phyloP scores from a whole-genome alignment of 805 yeast genomes.

The Candida caryicola region DNA sequence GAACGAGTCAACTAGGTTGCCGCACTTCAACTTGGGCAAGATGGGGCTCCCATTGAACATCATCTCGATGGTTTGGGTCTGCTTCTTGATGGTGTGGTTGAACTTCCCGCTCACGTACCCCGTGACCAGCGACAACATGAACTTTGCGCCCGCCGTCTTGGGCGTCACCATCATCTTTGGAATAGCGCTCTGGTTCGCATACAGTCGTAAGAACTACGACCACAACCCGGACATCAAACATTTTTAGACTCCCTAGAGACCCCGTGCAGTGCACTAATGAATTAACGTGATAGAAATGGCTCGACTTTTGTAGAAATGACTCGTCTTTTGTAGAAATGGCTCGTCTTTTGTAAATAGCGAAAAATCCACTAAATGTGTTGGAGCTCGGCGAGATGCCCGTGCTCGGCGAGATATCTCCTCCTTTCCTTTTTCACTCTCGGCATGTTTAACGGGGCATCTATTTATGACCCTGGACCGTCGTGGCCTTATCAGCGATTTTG shows the following conservation, averaged over 20 bases:
- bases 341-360: too few species aligned
- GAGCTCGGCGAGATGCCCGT: too few species aligned
- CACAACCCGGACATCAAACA: constrained; percentile 3
- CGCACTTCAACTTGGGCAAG: constrained; percentile 35
- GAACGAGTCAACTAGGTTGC: constrained; percentile 1
- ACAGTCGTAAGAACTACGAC: constrained; percentile 13
- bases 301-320: too few species aligned
- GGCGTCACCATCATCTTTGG: constrained; percentile 18
- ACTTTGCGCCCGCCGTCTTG: constrained; percentile 26
- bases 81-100: constrained; percentile 37
- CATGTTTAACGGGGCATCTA: too few species aligned
- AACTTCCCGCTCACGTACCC: constrained; percentile 35
- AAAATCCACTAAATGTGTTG: too few species aligned
- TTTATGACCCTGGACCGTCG: too few species aligned
- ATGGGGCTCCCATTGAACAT: constrained; percentile 32
- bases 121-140: constrained; percentile 25
- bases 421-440: too few species aligned
- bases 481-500: too few species aligned
- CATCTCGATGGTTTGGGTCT: constrained; percentile 31
- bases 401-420: too few species aligned
- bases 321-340: too few species aligned
- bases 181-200: constrained; percentile 16
- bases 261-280: too few species aligned
- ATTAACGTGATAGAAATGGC: too few species aligned
- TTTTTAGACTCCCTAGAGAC: constrained; percentile 4